phyloP scores from a whole-genome alignment of 2,329 filamentous ascomycete genomes.

The Pseudogymnoascus sp. region DNA sequence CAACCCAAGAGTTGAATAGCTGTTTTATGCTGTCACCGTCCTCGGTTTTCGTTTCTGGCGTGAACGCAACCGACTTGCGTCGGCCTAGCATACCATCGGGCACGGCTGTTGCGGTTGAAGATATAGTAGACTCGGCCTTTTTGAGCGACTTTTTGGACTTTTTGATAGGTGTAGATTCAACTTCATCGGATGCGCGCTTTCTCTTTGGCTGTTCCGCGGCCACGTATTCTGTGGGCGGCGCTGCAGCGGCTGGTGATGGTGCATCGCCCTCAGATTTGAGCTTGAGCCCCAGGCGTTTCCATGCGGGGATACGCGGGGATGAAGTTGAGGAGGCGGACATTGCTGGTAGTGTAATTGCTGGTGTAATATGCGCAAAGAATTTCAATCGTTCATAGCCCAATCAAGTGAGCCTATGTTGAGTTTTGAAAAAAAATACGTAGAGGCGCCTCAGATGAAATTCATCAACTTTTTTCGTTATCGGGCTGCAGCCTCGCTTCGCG shows the following conservation, averaged over 20 bases:
- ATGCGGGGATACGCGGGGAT: slow-evolving; percentile 39
- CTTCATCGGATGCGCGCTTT: slow-evolving; percentile 14
- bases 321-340: slow-evolving; percentile 9
- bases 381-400: slow-evolving; percentile 7
- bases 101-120: slow-evolving; percentile 18
- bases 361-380: slow-evolving; percentile 1
- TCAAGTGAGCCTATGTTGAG: slow-evolving; percentile 1
- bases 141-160: slow-evolving; percentile 20
- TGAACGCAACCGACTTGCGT: slow-evolving; percentile 56
- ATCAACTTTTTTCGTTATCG: slow-evolving; percentile 9
- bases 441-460: background rate
- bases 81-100: slow-evolving; percentile 21
- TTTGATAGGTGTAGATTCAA: slow-evolving; percentile 17
- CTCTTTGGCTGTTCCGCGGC: slow-evolving; percentile 17
- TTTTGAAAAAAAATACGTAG: background rate
- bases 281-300: slow-evolving; percentile 52
- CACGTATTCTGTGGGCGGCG: slow-evolving; percentile 14
- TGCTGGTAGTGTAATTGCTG: background rate
- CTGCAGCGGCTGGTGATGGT: slow-evolving; percentile 16
- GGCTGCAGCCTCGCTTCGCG: slow-evolving; percentile 9
- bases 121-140: slow-evolving; percentile 10
- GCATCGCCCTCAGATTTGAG: slow-evolving; percentile 42
- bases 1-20: slow-evolving; percentile 42
- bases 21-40: slow-evolving; percentile 46
- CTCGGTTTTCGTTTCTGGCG: slow-evolving; percentile 49